Evolutionary conservation across 495 filamentous ascomycete genomes (phyloP).

Genomic region (Pseudotulostoma volvatum): DNA sequence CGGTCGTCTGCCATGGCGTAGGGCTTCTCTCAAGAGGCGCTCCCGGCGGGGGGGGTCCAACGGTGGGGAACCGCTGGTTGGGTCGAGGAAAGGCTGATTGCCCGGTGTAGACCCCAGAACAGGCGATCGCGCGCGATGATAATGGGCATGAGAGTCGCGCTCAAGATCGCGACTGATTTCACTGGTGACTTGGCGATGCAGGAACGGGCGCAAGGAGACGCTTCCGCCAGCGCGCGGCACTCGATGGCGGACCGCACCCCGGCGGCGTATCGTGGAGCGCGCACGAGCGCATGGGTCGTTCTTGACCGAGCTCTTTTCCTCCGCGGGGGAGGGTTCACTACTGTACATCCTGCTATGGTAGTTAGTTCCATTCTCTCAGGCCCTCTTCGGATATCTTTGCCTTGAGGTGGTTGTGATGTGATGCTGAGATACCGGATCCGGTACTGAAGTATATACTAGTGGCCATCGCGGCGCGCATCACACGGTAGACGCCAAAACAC

Average conservation of each 20-base stretch:
- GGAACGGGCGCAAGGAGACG: slow-evolving; percentile 12
- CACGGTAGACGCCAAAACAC: too few species aligned
- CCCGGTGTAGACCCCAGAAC: slow-evolving; percentile 14
- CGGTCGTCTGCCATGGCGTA: slow-evolving; percentile 18
- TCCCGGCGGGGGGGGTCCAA: slow-evolving; percentile 20
- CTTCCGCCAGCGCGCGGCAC: slow-evolving; percentile 11
- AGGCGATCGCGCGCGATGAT: slow-evolving; percentile 15
- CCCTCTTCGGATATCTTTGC: too few species aligned
- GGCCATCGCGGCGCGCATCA: too few species aligned
- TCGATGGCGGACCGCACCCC: slow-evolving; percentile 22
- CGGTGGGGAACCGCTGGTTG: slow-evolving; percentile 12
- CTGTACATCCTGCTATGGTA: slow-evolving; percentile 36
- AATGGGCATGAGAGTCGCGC: slow-evolving; percentile 16
- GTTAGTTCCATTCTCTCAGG: not conserved
- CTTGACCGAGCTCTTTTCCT: slow-evolving; percentile 39
- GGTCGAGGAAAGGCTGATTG: slow-evolving; percentile 21
- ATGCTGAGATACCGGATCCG: slow-evolving; percentile 1
- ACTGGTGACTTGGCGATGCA: slow-evolving; percentile 23
- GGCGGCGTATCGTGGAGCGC: slow-evolving; percentile 60
- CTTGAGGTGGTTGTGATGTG: not conserved
- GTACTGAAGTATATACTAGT: too few species aligned
- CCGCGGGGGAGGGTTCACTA: slow-evolving; percentile 30
- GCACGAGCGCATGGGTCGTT: slow-evolving; percentile 39
- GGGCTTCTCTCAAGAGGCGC: slow-evolving; percentile 15
- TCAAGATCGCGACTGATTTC: too few species aligned